Percentiles rank a stretch among this genome's conserved stretches.
These are phyloP conservation scores for Rubus parviflorus DNA, from an alignment of 306 rosid species.

Conservation along the genomic window DNA sequence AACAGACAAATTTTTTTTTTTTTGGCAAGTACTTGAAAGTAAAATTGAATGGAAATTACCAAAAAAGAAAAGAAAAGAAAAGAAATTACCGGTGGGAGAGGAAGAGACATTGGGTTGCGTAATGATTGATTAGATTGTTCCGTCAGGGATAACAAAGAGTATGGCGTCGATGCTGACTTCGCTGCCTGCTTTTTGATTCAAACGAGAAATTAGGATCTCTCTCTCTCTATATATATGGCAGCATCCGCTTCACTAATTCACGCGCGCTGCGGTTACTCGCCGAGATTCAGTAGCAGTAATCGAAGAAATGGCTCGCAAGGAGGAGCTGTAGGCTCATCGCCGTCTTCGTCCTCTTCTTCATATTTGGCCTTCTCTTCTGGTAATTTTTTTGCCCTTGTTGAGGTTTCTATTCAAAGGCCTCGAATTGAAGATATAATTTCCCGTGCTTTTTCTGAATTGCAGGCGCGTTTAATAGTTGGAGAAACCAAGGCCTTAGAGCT, in stretches of 20 bases:
- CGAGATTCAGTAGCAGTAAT: slow-evolving; percentile 18
- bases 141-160: neutral
- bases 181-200: slow-evolving; percentile 24
- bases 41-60: no score
- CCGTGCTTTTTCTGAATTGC: neutral
- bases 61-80: neutral
- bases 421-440: neutral
- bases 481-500: slow-evolving; percentile 52
- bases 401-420: neutral
- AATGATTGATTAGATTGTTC: no score
- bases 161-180: slow-evolving; percentile 33
- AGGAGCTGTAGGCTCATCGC: slow-evolving; percentile 13
- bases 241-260: slow-evolving; percentile 47
- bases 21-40: neutral
- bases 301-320: slow-evolving; percentile 22
- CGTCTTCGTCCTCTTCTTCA: slow-evolving; percentile 27
- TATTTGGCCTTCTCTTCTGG: slow-evolving; percentile 37
- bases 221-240: slow-evolving; percentile 29
- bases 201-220: slow-evolving; percentile 30
- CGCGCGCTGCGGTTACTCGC: slow-evolving; percentile 40
- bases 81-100: neutral
- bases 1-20: neutral
- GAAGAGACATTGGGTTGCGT: slow-evolving; percentile 4
- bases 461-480: slow-evolving; percentile 58
- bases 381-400: slow-evolving; percentile 14